Evolutionary conservation across 495 filamentous ascomycete genomes (phyloP).

Genomic region (Tuber calosporum): DNA sequence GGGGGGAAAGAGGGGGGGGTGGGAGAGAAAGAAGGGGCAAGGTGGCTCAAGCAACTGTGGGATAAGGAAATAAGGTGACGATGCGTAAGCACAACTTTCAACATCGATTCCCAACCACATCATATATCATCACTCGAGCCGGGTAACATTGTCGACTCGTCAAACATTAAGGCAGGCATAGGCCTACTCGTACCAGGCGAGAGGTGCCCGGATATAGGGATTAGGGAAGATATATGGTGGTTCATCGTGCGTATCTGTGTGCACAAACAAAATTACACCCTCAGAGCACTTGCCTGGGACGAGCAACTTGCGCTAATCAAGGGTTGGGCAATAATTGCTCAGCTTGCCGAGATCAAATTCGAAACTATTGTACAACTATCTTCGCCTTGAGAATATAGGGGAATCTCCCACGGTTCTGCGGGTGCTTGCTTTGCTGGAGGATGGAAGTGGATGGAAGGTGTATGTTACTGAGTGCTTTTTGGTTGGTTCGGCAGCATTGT

Average conservation of each 20-base stretch:
- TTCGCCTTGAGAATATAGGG: not conserved
- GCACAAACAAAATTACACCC: too few species aligned
- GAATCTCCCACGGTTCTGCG: not conserved
- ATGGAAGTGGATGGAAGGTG: not conserved
- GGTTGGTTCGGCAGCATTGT: not conserved
- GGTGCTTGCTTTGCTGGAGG: not conserved
- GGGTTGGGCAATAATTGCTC: not conserved
- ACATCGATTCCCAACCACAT: not conserved
- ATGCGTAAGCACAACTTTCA: not conserved
- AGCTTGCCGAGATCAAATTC: not conserved
- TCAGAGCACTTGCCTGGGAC: too few species aligned
- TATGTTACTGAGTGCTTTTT: not conserved
- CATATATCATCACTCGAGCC: not conserved
- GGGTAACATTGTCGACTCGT: not conserved
- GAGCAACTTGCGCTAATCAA: not conserved
- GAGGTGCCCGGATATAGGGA: too few species aligned
- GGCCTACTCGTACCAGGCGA: too few species aligned
- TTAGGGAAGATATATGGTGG: too few species aligned
- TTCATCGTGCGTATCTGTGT: too few species aligned
- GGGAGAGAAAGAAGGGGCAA: not conserved
- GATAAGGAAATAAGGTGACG: not conserved
- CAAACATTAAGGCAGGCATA: too few species aligned
- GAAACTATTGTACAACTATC: not conserved
- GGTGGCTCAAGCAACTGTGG: not conserved
- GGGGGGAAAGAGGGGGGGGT: not conserved